These are phyloP conservation scores for Pichia cactophila DNA, from an alignment of 1,139 yeast genomes.

Conservation along the genomic window DNA sequence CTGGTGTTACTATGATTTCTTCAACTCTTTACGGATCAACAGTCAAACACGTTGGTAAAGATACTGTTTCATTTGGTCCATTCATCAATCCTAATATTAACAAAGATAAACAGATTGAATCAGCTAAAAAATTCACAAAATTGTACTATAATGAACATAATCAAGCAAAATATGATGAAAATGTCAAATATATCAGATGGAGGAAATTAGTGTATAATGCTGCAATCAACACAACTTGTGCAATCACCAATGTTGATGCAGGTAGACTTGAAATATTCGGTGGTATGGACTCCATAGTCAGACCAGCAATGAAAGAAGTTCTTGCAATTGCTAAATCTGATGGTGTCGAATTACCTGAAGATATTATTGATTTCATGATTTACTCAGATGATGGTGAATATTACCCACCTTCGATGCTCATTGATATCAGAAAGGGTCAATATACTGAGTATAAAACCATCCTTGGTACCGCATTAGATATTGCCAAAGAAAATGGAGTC, in stretches of 20 bases:
- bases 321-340: conserved; percentile 54
- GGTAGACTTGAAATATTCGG: conserved; percentile 51
- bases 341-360: conserved; percentile 36
- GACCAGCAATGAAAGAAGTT: conserved; percentile 64
- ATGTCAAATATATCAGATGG: conserved; percentile 59
- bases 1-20: conserved; percentile 66
- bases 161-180: conserved; percentile 36
- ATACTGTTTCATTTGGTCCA: conserved; percentile 48
- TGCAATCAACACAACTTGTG: conserved; percentile 55
- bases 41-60: conserved; percentile 45
- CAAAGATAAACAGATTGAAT: conserved; percentile 28
- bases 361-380: conserved; percentile 19
- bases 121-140: conserved; percentile 35
- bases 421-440: conserved; percentile 62
- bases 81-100: conserved; percentile 34
- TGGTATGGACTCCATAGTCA: conserved; percentile 41
- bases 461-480: conserved; percentile 60
- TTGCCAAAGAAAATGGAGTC: conserved; percentile 51
- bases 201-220: conserved; percentile 65
- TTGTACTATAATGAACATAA: conserved; percentile 44
- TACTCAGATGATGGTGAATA: conserved; percentile 18
- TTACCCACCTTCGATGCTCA: conserved; percentile 30
- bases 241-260: conserved; percentile 52
- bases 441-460: conserved; percentile 67
- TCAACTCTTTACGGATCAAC: conserved; percentile 50